Evolutionary conservation across 169 alveolate genomes (phyloP).

Genomic region (Plasmodium falciparum): DNA sequence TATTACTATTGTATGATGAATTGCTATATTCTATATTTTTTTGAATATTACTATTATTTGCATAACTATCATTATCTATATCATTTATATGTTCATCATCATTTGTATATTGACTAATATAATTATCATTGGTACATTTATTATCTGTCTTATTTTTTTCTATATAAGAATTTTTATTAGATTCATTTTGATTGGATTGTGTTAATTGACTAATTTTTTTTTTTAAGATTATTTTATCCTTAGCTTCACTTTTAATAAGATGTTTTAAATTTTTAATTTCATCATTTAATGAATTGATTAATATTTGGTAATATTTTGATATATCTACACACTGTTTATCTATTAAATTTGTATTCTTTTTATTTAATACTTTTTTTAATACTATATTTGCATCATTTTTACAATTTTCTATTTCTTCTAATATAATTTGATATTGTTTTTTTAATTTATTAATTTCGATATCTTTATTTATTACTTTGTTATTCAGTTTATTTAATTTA

Average conservation of each 20-base stretch:
- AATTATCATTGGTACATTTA: not conserved
- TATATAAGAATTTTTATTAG: not conserved
- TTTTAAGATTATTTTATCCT: slow-evolving; percentile 47
- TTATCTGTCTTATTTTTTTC: not conserved
- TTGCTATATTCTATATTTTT: not conserved
- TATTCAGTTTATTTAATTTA: slow-evolving; percentile 34
- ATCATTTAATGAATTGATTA: slow-evolving; percentile 35
- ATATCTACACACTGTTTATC: slow-evolving; percentile 62
- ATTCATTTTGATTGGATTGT: slow-evolving; percentile 2
- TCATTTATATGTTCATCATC: not conserved
- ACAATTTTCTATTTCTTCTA: slow-evolving; percentile 67
- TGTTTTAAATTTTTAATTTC: slow-evolving; percentile 51
- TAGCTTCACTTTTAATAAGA: slow-evolving; percentile 44
- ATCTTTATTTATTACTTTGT: slow-evolving; percentile 38
- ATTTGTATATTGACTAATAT: not conserved
- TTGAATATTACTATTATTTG: not conserved
- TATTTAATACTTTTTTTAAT: slow-evolving; percentile 48
- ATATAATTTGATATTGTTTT: slow-evolving; percentile 24
- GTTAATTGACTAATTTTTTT: slow-evolving; percentile 16
- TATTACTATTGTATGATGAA: not conserved
- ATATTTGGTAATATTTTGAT: slow-evolving; percentile 57
- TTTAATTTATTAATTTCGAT: slow-evolving; percentile 54
- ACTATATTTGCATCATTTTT: slow-evolving; percentile 51
- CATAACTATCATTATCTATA: not conserved
- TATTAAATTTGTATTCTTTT: slow-evolving; percentile 32